A percentile compares a stretch with the other conserved stretches of the same genome.
phyloP scores from a whole-genome alignment of 805 yeast genomes.

The Ogataea paraovalis region DNA sequence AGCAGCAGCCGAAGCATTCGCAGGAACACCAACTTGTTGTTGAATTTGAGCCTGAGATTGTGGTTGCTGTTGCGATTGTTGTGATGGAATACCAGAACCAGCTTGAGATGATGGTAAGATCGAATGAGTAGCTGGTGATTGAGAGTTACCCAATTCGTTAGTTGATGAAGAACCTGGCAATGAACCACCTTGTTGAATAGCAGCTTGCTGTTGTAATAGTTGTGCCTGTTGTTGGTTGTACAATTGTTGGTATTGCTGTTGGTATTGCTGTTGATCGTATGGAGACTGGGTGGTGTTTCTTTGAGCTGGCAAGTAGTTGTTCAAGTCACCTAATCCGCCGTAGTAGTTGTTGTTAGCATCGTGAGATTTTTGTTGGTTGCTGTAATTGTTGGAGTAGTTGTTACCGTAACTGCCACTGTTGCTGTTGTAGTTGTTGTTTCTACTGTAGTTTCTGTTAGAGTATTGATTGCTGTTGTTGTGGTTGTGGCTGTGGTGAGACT shows the following conservation, averaged over 20 bases:
- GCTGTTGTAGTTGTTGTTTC: constrained; percentile 22
- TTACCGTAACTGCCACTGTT: constrained; percentile 7
- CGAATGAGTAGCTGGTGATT: constrained; percentile 19
- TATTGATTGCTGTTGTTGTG: constrained; percentile 12
- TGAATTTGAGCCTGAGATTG: background rate
- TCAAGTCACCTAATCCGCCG: constrained; percentile 24
- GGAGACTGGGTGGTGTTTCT: constrained; percentile 22
- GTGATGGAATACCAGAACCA: constrained; percentile 7
- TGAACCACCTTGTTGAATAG: constrained; percentile 16
- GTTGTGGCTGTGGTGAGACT: constrained; percentile 9
- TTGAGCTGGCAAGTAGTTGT: constrained; percentile 24
- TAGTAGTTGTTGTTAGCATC: constrained; percentile 15
- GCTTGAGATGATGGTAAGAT: constrained; percentile 11
- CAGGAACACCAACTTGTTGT: background rate
- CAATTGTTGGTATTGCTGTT: constrained; percentile 22
- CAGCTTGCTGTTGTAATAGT: constrained; percentile 9
- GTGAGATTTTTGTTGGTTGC: constrained; percentile 19
- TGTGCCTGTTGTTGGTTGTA: constrained; percentile 20
- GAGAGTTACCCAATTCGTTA: constrained; percentile 13
- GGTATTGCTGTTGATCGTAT: constrained; percentile 23
- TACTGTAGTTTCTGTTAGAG: constrained; percentile 16
- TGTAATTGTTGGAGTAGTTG: constrained; percentile 16
- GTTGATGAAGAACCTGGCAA: constrained; percentile 13
- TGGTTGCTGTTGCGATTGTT: background rate
- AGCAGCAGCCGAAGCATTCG: constrained; percentile 12